These are phyloP conservation scores for Cadophora gregata DNA, from an alignment of 2,329 filamentous ascomycete species.

Conservation along the genomic window DNA sequence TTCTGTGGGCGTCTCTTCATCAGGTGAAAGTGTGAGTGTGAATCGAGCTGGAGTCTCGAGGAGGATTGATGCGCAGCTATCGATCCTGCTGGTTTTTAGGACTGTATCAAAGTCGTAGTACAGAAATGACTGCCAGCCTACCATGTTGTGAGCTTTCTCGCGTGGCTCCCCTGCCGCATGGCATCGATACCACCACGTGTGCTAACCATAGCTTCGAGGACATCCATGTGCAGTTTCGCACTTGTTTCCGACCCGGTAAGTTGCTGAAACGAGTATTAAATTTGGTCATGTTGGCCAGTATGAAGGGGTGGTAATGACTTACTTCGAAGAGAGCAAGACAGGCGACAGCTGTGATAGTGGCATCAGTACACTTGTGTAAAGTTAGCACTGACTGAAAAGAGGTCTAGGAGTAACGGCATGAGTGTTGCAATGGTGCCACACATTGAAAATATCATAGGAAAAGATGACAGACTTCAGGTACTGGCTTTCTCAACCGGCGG, in stretches of 20 bases:
- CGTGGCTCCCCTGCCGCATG: background rate
- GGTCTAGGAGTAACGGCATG: no score
- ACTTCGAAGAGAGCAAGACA: conserved; percentile 18
- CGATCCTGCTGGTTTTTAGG: background rate
- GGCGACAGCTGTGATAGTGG: conserved; percentile 10
- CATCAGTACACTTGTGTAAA: background rate
- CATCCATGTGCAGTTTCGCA: conserved; percentile 19
- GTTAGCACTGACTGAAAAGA: no score
- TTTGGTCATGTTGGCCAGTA: background rate
- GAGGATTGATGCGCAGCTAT: conserved; percentile 6
- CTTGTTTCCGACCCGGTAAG: background rate
- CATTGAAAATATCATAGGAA: background rate
- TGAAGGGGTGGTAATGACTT: background rate
- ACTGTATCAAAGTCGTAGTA: background rate
- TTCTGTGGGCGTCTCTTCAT: background rate
- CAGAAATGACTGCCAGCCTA: no score
- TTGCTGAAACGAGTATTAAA: background rate
- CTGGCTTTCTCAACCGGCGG: background rate
- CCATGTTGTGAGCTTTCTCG: conserved; percentile 17
- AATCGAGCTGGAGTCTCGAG: conserved; percentile 12
- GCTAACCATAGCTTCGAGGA: conserved; percentile 9
- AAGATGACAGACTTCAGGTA: background rate
- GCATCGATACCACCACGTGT: conserved; percentile 13
- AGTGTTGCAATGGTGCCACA: no score
- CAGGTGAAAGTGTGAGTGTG: background rate